Evolutionary conservation across 1,284 basidiomycete genomes (phyloP), one percentile per base, ranked within the genome.

Genomic region (Sporisorium exsertum): DNA sequence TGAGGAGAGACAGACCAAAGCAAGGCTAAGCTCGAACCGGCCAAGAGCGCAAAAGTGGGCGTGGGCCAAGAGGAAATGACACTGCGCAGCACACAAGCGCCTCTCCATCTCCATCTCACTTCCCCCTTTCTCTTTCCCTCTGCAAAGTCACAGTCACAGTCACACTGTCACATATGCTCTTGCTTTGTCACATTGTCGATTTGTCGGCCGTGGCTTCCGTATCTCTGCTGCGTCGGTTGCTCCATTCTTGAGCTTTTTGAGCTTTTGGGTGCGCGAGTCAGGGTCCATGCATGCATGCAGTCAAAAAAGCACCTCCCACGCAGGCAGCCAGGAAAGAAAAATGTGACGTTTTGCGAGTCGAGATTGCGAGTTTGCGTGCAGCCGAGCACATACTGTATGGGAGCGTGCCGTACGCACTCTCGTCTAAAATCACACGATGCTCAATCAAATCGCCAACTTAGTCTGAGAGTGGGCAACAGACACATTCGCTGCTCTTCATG

Each of bases 391-490:
- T n/a, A n/a, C n/a, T n/a, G n/a, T n/a, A n/a, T n/a, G n/a, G n/a
- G n/a, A n/a, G n/a, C n/a, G n/a, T n/a, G n/a, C n/a, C n/a, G n/a
- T n/a, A 15, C 37, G 37, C 20, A 9, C 20, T 35, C 45, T 40
- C 43, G n/a, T 43, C 29, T 16, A 29, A 61, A 61, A 62, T 62
- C 60, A 55, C 60, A 62, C 46, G 60, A 62, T 50, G 33, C 27
- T 62, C 53, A 46, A 33, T 56, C 35, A 37, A 37, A 13, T 15
- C 35, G 15, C 35, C 13, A 7, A 37, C 10, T 12, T 32, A 32
- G 32, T 12, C 35, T 37, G 35, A 37, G 6, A 40, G 37, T 2
- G 37, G 37, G 3, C 15, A 18, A 47, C 15, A 47, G 46, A 46
- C 22, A 15, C 13, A 3, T 3, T 15, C 18, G 37, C 8, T 35